phyloP scores from a whole-genome alignment of 768 basidiomycete species.

The Pleurotus citrinopileatus region DNA sequence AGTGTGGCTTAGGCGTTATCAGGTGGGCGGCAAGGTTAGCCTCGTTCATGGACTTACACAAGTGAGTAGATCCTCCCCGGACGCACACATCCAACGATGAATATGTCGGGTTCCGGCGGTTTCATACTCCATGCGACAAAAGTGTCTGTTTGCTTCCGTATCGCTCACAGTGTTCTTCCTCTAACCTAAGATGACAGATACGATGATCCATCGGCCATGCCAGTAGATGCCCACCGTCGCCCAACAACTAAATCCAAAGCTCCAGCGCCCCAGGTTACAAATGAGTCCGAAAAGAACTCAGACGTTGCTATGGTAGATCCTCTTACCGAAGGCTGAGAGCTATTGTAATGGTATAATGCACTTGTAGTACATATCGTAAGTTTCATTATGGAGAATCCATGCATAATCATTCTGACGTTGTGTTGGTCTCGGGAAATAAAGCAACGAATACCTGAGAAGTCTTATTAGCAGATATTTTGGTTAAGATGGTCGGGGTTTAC shows the following conservation, averaged over 20 bases:
- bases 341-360: not conserved
- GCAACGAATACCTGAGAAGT: slow-evolving; percentile 49
- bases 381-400: slow-evolving; percentile 8
- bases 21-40: slow-evolving; percentile 36
- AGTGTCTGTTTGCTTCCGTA: slow-evolving; percentile 48
- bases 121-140: slow-evolving; percentile 84
- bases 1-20: slow-evolving; percentile 85
- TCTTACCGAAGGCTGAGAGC: not conserved
- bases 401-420: not conserved
- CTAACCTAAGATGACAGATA: too few species aligned
- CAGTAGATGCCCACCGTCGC: slow-evolving; percentile 45
- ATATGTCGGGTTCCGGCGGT: slow-evolving; percentile 83
- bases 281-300: slow-evolving; percentile 1
- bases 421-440: slow-evolving; percentile 52
- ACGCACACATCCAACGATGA: slow-evolving; percentile 94
- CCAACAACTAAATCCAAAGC: slow-evolving; percentile 36
- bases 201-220: slow-evolving; percentile 62
- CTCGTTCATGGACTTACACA: not conserved
- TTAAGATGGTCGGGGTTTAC: slow-evolving; percentile 32
- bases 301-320: slow-evolving; percentile 4
- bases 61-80: slow-evolving; percentile 75
- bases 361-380: slow-evolving; percentile 1
- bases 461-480: not conserved
- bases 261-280: slow-evolving; percentile 16
- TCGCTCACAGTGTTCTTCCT: not conserved